A percentile compares a stretch with the other conserved stretches of the same genome.
These are phyloP conservation scores for Myxozyma udenii DNA, from an alignment of 805 yeast species.

Conservation along the genomic window DNA sequence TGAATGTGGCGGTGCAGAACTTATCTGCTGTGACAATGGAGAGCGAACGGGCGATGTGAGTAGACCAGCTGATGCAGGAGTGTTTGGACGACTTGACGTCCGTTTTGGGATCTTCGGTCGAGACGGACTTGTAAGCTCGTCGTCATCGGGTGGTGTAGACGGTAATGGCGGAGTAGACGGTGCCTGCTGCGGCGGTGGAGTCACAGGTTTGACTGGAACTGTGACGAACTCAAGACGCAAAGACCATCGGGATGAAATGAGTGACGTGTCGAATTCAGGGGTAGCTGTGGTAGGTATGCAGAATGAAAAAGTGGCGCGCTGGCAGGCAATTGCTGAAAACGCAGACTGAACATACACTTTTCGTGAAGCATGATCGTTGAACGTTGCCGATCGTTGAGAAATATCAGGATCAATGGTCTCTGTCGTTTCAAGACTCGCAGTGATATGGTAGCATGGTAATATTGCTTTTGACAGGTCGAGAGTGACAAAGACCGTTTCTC, in stretches of 20 bases:
- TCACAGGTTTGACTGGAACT: constrained; percentile 8
- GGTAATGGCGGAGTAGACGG: background rate
- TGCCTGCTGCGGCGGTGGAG: constrained; percentile 8
- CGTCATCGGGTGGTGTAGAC: background rate
- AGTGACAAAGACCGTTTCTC: constrained; percentile 40
- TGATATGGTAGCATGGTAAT: constrained; percentile 41
- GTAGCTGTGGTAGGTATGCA: constrained; percentile 40
- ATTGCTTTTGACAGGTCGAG: constrained; percentile 39
- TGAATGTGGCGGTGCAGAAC: constrained; percentile 6
- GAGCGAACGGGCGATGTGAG: no score
- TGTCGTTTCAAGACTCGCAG: constrained; percentile 41
- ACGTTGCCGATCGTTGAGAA: constrained; percentile 32
- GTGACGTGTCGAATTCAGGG: constrained; percentile 38
- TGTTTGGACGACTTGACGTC: background rate
- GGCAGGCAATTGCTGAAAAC: constrained; percentile 30
- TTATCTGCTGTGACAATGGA: no score
- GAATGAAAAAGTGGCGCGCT: constrained; percentile 32
- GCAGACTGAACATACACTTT: constrained; percentile 33
- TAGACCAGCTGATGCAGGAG: constrained; percentile 1
- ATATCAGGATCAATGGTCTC: constrained; percentile 36
- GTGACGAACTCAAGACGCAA: constrained; percentile 37
- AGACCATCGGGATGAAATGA: constrained; percentile 37
- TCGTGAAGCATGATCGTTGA: constrained; percentile 31
- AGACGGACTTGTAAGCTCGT: background rate
- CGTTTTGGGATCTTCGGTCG: background rate